Evolutionary conservation across 116 monocot species (phyloP), one percentile per base, ranked within the genome.

Genomic region (Dioscorea cayenensis): DNA sequence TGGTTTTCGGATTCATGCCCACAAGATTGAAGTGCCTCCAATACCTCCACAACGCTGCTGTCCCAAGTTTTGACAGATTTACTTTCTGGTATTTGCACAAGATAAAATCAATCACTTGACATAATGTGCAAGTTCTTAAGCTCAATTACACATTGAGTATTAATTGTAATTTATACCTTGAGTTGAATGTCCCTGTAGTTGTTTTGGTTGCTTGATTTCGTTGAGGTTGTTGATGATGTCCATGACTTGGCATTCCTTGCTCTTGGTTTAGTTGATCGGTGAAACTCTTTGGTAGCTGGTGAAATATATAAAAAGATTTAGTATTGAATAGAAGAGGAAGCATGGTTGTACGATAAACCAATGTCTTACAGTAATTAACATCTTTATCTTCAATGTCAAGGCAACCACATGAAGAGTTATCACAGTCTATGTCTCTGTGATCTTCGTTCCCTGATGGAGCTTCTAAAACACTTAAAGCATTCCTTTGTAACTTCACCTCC

Each of bases 401-500:
- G 73, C 89, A 80, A 32, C 82, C 82, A 67, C 89, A 85, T 65
- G 79, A 68, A 7, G 83, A 85, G 66, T 85, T 85, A 29, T 79
- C 82, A 65, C 77, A 72, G 14, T 81, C 72, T 13, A 81, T 28
- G 48, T 85, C 71, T 17, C 85, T 81, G 14, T 80, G 84, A 29
- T 77, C 86, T 71, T 85, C 85, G 37, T 86, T 73, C 25, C 89
- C 83, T 7, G 79, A 82, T 23, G 90, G 90, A 61, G 79, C 75
- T 77, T 90, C 90, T 50, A 90, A 65, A 13, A 90, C 90, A 55
- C 86, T 90, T 71, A 90, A 52, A 59, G 90, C 90, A 82, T 90
- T 90, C 71, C 90, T 86, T 65, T 90, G 90, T 62, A 90, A 37
- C 73, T 90, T 90, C 72, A 90, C 90, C 76, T 90, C 90, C 35